Evolutionary conservation across 257 asterid genomes (phyloP).

Genomic region (Capsicum rhomboideum): DNA sequence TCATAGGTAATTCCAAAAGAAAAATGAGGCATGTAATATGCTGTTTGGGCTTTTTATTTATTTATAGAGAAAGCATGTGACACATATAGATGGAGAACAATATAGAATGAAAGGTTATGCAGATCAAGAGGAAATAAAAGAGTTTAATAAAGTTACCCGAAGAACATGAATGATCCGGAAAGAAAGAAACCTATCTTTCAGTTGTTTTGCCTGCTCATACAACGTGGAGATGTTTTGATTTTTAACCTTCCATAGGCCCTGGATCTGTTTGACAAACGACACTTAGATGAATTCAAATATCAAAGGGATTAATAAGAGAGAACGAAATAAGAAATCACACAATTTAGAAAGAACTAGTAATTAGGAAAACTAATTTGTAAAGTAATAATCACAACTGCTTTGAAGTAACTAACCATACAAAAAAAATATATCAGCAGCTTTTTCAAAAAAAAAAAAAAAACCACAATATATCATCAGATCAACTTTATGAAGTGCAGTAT

Average conservation of each 20-base stretch:
- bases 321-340: background rate
- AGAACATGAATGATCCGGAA: conserved; percentile 20
- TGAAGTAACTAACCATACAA: background rate
- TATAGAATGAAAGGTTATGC: background rate
- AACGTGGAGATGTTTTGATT: conserved; percentile 12
- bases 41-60: background rate
- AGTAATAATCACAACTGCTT: background rate
- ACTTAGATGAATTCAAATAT: background rate
- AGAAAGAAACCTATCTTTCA: conserved; percentile 24
- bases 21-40: background rate
- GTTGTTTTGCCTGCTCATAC: conserved; percentile 25
- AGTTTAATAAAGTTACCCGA: conserved; percentile 8
- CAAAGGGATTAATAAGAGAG: background rate
- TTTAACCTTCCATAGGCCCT: conserved; percentile 21
- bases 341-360: background rate
- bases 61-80: background rate
- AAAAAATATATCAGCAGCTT: no score
- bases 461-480: background rate
- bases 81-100: background rate
- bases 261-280: conserved; percentile 6
- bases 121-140: background rate
- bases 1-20: background rate
- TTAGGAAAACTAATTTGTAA: background rate
- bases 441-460: no score
- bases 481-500: background rate